A percentile compares a stretch with the other conserved stretches of the same genome.
phyloP scores from a whole-genome alignment of 495 filamentous ascomycete genomes.

The Penicillium bialowiezense region DNA sequence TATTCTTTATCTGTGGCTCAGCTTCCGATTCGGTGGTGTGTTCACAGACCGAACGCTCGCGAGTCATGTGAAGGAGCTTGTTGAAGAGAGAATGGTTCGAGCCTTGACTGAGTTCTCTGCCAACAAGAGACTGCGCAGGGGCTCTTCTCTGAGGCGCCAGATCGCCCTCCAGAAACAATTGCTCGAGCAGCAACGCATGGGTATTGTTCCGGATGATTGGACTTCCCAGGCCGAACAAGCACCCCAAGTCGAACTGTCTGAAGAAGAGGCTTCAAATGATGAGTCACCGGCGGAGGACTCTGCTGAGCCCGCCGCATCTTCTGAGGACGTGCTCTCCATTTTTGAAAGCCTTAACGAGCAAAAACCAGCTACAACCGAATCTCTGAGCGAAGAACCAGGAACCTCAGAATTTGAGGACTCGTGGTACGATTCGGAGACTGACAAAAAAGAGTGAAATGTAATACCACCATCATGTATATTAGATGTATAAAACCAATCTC shows the following conservation, averaged over 20 bases:
- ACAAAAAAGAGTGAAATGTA: background rate
- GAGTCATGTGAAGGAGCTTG: constrained; percentile 72
- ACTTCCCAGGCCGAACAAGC: constrained; percentile 14
- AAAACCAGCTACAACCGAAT: background rate
- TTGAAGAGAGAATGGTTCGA: constrained; percentile 73
- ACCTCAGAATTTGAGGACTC: background rate
- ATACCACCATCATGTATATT: constrained; percentile 17
- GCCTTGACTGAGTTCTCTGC: constrained; percentile 57
- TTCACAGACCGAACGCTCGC: constrained; percentile 77
- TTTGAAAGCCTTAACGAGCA: background rate
- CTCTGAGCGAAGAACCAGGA: background rate
- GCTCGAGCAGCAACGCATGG: constrained; percentile 22
- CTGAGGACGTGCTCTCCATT: background rate
- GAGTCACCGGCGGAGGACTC: background rate
- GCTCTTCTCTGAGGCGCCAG: constrained; percentile 41
- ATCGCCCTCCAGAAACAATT: constrained; percentile 42
- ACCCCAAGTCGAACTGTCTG: constrained; percentile 11
- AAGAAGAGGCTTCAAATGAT: constrained; percentile 5
- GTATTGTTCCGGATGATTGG: constrained; percentile 15
- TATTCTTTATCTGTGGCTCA: constrained; percentile 85
- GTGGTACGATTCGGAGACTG: constrained; percentile 2
- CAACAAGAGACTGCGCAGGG: constrained; percentile 44
- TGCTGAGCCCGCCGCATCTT: background rate
- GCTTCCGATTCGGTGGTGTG: constrained; percentile 67
- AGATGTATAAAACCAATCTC: constrained; percentile 15